Evolutionary conservation across 2,329 filamentous ascomycete species (phyloP), one percentile per base, ranked within the genome.

Genomic region (Blumeria graminis): DNA sequence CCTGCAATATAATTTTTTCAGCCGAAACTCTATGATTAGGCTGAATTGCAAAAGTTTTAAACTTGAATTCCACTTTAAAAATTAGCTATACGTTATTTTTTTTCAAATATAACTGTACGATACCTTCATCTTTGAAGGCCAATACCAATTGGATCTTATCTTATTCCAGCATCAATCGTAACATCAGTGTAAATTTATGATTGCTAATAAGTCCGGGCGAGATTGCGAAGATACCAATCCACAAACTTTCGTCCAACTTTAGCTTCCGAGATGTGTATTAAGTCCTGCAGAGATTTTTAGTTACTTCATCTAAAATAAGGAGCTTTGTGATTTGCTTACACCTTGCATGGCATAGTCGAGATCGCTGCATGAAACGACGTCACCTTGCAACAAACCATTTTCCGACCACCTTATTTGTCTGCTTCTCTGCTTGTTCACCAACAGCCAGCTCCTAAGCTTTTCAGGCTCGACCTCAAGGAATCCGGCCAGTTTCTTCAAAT

Each of bases 341-440:
- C 88, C 86, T 73, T 96, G 86, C 72, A 98, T 79, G 61, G 92
- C 92, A 69, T 96, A 98, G 74, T 98, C 92, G 59, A 98, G 77
- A 69, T 98, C 92, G 71, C 86, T 93, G 62, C 87, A 86, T 69
- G 90, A 94, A 65, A 93, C 84, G 61, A 88, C 77, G 64, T 98
- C 92, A 58, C 92, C 92, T 62, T 96, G 90, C 60, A 98, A 71
- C 62, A 98, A 74, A 45, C 86, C 86, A 65, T 87, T 86, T 68
- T 93, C 92, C 61, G 80, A 82, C 86, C 90, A 96, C 71, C 92
- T 82, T 63, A 93, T 80, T 74, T 98, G 92, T 74, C 93, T 85
- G 69, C 86, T 95, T 67, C 92, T 84, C 76, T 98, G 92, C 81
- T 98, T 98, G 76, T 93, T 96, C 61, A 98, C 88, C 61, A 98